Evolutionary conservation across 768 basidiomycete species (phyloP).

Genomic region (Glaciozyma martinii): DNA sequence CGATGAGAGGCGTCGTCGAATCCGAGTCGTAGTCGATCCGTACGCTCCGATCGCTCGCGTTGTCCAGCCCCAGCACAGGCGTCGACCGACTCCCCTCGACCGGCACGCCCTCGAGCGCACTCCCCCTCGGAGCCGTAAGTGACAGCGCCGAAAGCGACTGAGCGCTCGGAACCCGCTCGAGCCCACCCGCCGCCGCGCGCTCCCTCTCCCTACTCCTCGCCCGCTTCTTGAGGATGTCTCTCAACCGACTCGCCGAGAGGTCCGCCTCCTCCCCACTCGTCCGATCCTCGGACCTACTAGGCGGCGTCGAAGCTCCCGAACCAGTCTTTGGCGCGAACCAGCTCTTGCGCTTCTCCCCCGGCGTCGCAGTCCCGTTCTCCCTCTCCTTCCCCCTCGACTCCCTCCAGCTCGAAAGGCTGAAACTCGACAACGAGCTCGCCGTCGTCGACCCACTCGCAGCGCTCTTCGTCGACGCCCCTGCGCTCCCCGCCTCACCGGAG

Average conservation of each 20-base stretch:
- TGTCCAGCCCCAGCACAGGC: background rate
- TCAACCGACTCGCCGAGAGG: conserved; percentile 13
- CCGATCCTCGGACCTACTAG: background rate
- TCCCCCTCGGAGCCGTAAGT: conserved; percentile 3
- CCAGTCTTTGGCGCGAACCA: background rate
- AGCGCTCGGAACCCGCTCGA: background rate
- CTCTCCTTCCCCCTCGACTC: background rate
- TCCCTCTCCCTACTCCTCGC: conserved; percentile 21
- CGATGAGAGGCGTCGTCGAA: background rate
- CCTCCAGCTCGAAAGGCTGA: conserved; percentile 4
- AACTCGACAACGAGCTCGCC: background rate
- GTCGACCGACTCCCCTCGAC: background rate
- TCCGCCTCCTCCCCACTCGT: conserved; percentile 1
- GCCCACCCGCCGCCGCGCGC: background rate
- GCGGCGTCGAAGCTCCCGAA: background rate
- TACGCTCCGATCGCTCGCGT: background rate
- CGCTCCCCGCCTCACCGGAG: background rate
- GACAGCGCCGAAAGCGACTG: conserved; percentile 8
- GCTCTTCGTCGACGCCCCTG: background rate
- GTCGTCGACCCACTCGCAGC: background rate
- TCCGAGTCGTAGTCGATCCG: background rate
- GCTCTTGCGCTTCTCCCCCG: background rate
- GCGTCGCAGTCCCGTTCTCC: background rate
- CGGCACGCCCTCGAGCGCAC: background rate
- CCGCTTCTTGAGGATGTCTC: conserved; percentile 16